Evolutionary conservation across 176 grass and related monocot species (phyloP).

Genomic region (Oryza longistaminata): DNA sequence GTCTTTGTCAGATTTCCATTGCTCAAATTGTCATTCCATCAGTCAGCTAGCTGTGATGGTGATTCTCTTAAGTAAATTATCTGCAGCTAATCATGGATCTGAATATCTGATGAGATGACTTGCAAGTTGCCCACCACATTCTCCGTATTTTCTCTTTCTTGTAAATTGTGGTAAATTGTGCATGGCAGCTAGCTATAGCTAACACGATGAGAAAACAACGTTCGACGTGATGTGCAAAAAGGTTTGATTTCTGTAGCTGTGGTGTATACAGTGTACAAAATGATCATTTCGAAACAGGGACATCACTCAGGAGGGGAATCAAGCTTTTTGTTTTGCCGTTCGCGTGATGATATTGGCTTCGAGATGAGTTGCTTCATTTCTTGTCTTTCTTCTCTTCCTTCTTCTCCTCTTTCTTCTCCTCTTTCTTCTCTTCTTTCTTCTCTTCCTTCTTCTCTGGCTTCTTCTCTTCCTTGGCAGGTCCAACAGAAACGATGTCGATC

Average conservation of each 20-base stretch:
- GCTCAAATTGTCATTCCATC: background rate
- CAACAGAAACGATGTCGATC: constrained; percentile 79
- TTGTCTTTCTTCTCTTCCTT: constrained; percentile 32
- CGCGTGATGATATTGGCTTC: constrained; percentile 6
- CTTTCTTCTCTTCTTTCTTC: constrained; percentile 57
- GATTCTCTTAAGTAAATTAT: background rate
- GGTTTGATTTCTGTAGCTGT: constrained; percentile 7
- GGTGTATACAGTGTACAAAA: background rate
- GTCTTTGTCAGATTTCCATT: background rate
- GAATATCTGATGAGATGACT: background rate
- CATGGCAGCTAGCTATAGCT: background rate
- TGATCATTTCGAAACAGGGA: background rate
- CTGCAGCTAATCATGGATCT: background rate
- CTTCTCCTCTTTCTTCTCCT: background rate
- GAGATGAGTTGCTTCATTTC: constrained; percentile 39
- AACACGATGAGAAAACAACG: background rate
- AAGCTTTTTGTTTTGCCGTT: constrained; percentile 2
- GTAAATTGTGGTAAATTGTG: background rate
- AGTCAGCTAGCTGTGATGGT: background rate
- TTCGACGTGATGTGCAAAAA: background rate
- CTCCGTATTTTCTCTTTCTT: background rate
- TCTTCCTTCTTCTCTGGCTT: constrained; percentile 61
- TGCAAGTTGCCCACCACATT: background rate
- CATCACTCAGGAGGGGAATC: background rate
- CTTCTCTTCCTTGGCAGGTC: constrained; percentile 82